Evolutionary conservation across 345 rosid genomes (phyloP), one percentile per base, ranked within the genome.

Genomic region (Trapa bicornis): DNA sequence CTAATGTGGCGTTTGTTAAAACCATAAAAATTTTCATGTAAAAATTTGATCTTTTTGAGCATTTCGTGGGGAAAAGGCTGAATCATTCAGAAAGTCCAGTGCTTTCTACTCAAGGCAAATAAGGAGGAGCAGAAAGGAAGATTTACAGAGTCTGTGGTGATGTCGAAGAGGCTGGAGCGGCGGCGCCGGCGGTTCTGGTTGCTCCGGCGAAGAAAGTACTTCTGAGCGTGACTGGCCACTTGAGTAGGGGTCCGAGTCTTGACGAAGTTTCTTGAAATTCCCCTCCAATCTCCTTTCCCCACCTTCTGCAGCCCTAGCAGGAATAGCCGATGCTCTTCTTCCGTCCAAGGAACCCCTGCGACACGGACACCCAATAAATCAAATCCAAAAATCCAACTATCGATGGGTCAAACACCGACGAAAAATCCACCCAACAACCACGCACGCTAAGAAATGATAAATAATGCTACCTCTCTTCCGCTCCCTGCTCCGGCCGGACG

Each of bases 181-280:
- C 97, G 84, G 14, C 98, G 93, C 12, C 98, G 96, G 68, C 98
- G 96, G 61, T 83, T 89, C 75, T 84, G 84, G 76, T 84, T 93
- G 71, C 65, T 80, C 9, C 87, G 85, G 17, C 97, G 90, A 71
- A 89, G 92, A 64, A 89, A 93, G 72, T 93, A 88, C 67, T 93
- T 93, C 82, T 93, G 98, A 74, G 98, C 98, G 48, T 93, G 98
- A 66, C 98, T 93, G 11, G 98, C 98, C 17, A 93, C 98, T 78
- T 90, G 98, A 0, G 98, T 90, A 2, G 98, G 94, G 7, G 96
- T 93, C 61, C 98, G 79, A 48, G 82, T 84, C 80, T 87, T 88
- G 22, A 93, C 97, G 70, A 86, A 93, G 77, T 84, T 93, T 47
- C 85, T 82, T 2, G 98, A 90, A 42, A 93, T 93, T 42, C 97